Conservation (phyloP, 768 basidiomycete species). For the Boletus reticulatus region DNA sequence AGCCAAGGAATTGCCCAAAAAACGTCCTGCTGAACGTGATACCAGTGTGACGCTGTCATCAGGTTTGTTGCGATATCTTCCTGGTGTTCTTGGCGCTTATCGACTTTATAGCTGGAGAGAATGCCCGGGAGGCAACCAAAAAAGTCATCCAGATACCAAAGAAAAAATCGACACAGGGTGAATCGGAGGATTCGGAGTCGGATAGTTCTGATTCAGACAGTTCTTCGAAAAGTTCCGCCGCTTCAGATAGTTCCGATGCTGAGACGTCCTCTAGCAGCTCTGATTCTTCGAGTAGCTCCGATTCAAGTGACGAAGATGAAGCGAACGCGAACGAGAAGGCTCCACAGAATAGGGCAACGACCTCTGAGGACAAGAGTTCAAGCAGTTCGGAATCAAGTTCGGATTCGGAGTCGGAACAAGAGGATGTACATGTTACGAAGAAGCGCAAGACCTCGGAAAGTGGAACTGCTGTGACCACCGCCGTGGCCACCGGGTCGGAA, state of each 20-base stretch:
- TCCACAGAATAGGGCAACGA: not conserved
- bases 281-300: conserved; percentile 10
- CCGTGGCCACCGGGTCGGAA: conserved; percentile 29
- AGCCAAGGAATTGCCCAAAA: conserved; percentile 3
- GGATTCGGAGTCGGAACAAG: conserved; percentile 12
- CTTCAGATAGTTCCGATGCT: conserved; percentile 14
- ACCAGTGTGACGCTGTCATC: conserved; percentile 43
- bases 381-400: conserved; percentile 20
- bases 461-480: conserved; percentile 49
- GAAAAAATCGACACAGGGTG: not conserved
- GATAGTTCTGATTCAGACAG: conserved; percentile 15
- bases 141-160: not conserved
- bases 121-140: not conserved
- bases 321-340: not conserved
- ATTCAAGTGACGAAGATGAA: conserved; percentile 14
- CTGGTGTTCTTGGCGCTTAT: not conserved
- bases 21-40: conserved; percentile 26
- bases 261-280: conserved; percentile 16
- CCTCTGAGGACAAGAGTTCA: not conserved
- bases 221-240: conserved; percentile 11
- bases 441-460: conserved; percentile 56
- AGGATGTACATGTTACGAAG: conserved; percentile 43
- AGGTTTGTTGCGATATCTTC: conserved; percentile 12
- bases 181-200: conserved; percentile 3
- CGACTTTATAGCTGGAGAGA: conserved; percentile 14